Evolutionary conservation across 768 basidiomycete species (phyloP).

Genomic region (Lactarius sp.): DNA sequence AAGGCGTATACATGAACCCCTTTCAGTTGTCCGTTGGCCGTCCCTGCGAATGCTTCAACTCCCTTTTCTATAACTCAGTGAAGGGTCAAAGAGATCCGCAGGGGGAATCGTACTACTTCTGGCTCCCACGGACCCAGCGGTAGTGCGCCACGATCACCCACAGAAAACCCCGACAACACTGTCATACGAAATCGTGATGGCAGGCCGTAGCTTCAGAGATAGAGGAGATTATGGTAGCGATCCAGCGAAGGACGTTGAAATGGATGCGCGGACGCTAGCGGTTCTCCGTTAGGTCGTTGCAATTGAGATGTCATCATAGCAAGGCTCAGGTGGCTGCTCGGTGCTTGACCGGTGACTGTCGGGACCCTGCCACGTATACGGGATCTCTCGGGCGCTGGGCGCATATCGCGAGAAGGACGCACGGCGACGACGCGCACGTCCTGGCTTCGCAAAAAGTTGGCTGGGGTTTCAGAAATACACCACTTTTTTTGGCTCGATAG

Average conservation of each 20-base stretch:
- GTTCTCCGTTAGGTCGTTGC: no score
- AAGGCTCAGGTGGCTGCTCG: not conserved
- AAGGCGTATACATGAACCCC: not conserved
- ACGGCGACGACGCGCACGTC: not conserved
- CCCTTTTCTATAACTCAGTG: no score
- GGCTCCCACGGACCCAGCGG: not conserved
- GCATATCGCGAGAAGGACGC: not conserved
- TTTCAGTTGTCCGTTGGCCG: no score
- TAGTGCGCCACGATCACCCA: not conserved
- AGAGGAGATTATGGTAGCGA: no score
- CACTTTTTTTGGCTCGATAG: constrained; percentile 39
- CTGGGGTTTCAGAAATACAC: constrained; percentile 40
- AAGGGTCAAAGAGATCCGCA: not conserved
- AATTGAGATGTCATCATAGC: not conserved
- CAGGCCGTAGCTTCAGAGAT: no score
- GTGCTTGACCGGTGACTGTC: not conserved
- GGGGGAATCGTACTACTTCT: not conserved
- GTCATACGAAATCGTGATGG: not conserved
- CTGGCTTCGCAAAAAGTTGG: not conserved
- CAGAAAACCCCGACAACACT: no score
- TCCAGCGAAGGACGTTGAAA: no score
- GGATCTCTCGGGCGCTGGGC: not conserved
- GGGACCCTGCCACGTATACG: not conserved
- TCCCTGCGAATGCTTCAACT: no score
- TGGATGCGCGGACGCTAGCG: no score